Evolutionary conservation across 805 yeast genomes (phyloP).

Genomic region (Candida wancherniae): DNA sequence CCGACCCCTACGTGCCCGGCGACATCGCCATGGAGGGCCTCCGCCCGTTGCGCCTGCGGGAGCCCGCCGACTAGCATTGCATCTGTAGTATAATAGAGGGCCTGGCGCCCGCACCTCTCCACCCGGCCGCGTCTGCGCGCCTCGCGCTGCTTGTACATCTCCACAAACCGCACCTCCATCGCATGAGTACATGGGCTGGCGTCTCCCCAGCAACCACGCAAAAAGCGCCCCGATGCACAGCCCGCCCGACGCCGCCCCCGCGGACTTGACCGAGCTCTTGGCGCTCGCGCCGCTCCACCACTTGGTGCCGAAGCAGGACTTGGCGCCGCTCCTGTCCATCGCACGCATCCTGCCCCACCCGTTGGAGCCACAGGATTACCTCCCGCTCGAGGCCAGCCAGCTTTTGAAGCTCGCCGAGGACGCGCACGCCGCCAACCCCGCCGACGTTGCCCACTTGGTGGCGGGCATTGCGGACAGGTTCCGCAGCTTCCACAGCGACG

Average conservation of each 20-base stretch:
- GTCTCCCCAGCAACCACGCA: too few species aligned
- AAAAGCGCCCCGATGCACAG: too few species aligned
- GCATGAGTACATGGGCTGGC: too few species aligned
- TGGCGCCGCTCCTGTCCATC: constrained; percentile 14
- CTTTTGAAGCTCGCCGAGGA: constrained; percentile 3
- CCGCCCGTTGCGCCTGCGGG: constrained; percentile 5
- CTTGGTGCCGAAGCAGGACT: constrained; percentile 15
- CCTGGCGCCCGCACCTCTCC: too few species aligned
- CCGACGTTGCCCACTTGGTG: constrained; percentile 9
- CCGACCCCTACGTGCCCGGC: constrained; percentile 5
- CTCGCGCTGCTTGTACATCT: too few species aligned
- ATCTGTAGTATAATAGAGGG: too few species aligned
- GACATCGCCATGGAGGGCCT: constrained; percentile 9
- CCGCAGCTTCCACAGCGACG: constrained; percentile 18
- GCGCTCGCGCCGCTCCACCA: constrained; percentile 13
- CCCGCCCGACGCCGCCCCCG: constrained; percentile 3
- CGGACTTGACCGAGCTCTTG: constrained; percentile 10
- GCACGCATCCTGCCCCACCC: constrained; percentile 9
- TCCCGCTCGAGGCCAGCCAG: constrained; percentile 4
- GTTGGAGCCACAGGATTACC: constrained; percentile 4
- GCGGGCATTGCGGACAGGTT: constrained; percentile 19
- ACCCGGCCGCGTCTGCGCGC: too few species aligned
- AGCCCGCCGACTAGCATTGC: too few species aligned
- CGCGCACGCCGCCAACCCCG: constrained; percentile 11
- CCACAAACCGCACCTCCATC: too few species aligned